Percentiles rank a stretch among this genome's conserved stretches.
Evolutionary conservation across 225 moss, liverwort and hornwort species (phyloP).

Genomic region (Sphagnum contortum): DNA sequence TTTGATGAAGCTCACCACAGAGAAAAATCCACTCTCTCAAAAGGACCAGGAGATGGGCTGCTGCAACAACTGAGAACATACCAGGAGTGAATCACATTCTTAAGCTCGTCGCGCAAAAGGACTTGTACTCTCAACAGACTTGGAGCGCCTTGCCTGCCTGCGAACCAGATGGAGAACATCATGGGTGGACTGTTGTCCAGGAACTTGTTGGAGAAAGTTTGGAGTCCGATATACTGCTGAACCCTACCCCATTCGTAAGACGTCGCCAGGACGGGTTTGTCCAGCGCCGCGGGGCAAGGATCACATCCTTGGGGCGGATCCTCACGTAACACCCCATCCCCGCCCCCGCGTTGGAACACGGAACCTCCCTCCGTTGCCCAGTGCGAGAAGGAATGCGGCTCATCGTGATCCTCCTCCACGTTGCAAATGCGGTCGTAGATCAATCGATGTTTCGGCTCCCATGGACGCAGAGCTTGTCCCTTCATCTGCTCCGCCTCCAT

Average conservation of each 20-base stretch:
- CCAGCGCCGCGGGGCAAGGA: slow-evolving; percentile 30
- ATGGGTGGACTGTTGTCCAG: slow-evolving; percentile 54
- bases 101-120: slow-evolving; percentile 38
- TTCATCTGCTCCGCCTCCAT: slow-evolving; percentile 38
- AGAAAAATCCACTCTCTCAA: too few relatives aligned
- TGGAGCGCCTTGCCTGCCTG: slow-evolving; percentile 30
- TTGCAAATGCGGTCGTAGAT: slow-evolving; percentile 47
- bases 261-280: slow-evolving; percentile 48
- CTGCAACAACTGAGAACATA: slow-evolving; percentile 9
- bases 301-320: slow-evolving; percentile 30
- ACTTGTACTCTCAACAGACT: slow-evolving; percentile 39
- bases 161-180: slow-evolving; percentile 56
- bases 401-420: slow-evolving; percentile 49
- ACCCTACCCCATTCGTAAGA: slow-evolving; percentile 73
- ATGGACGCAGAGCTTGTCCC: slow-evolving; percentile 22
- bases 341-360: slow-evolving; percentile 62
- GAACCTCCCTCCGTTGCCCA: slow-evolving; percentile 69
- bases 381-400: slow-evolving; percentile 45
- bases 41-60: too few relatives aligned
- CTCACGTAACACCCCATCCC: slow-evolving; percentile 62
- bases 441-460: slow-evolving; percentile 53
- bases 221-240: slow-evolving; percentile 47
- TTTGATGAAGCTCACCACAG: too few relatives aligned
- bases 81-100: slow-evolving; percentile 39
- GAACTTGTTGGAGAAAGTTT: slow-evolving; percentile 49